Conservation (phyloP, 208 protist genomes). For the Acanthamoeba culbertsoni region DNA sequence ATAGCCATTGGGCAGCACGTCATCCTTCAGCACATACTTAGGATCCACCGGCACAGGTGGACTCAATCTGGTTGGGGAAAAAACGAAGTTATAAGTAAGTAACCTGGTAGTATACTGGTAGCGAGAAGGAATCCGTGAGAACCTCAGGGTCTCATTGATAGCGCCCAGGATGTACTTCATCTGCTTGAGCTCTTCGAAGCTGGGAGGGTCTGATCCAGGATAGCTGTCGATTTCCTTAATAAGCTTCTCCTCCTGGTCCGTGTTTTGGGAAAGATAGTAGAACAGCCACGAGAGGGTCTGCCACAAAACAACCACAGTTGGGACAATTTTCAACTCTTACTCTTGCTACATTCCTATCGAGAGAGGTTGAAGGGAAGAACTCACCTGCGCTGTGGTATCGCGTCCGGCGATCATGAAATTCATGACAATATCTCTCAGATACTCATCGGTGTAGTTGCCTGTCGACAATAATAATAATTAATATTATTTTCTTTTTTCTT, state of each 20-base stretch:
- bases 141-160: conserved; percentile 27
- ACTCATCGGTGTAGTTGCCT: neutral
- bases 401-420: conserved; percentile 8
- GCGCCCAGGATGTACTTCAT: conserved; percentile 1
- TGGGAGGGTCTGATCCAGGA: neutral
- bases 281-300: conserved; percentile 7
- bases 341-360: neutral
- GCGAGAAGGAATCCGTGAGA: neutral
- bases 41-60: neutral
- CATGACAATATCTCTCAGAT: neutral
- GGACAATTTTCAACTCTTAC: neutral
- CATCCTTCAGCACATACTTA: conserved; percentile 6
- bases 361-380: neutral
- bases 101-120: neutral
- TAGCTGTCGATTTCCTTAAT: neutral
- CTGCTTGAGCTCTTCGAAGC: neutral
- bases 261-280: neutral
- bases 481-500: no score
- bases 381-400: neutral
- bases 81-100: neutral
- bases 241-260: neutral
- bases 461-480: neutral
- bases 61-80: neutral
- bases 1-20: conserved; percentile 4
- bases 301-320: neutral